These are phyloP conservation scores for Pseudoscleropodium purum DNA, from an alignment of 225 moss, liverwort and hornwort genomes.

Conservation along the genomic window DNA sequence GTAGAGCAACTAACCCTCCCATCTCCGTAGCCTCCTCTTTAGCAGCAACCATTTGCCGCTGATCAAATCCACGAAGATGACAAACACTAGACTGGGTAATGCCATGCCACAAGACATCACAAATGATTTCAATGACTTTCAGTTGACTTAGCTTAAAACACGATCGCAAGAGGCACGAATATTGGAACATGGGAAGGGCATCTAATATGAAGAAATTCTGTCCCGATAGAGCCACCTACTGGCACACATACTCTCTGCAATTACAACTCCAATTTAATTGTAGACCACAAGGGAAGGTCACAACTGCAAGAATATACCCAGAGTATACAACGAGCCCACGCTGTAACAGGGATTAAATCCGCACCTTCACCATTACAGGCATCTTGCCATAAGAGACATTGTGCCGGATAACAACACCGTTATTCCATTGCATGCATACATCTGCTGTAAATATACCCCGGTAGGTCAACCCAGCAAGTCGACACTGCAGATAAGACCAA, in stretches of 20 bases:
- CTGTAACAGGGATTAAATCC: neutral
- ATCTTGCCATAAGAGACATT: constrained; percentile 74
- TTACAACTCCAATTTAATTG: neutral
- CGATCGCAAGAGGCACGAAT: neutral
- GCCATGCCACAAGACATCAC: neutral
- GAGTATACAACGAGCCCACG: neutral
- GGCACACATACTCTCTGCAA: neutral
- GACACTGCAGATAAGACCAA: constrained; percentile 54
- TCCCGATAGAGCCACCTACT: neutral
- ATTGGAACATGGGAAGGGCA: neutral
- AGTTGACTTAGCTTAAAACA: neutral
- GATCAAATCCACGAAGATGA: constrained; percentile 69
- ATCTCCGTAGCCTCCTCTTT: constrained; percentile 92
- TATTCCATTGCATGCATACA: constrained; percentile 75
- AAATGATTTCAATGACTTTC: neutral
- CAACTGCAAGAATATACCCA: neutral
- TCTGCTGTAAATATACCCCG: constrained; percentile 75
- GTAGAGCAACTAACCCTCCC: constrained; percentile 64
- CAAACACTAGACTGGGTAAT: constrained; percentile 80
- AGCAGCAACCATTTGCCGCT: constrained; percentile 62
- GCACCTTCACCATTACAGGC: constrained; percentile 98
- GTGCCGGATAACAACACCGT: constrained; percentile 70
- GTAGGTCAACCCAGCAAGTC: constrained; percentile 77
- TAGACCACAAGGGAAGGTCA: neutral
- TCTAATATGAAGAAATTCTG: neutral